Evolutionary conservation across 2,329 filamentous ascomycete species (phyloP), one percentile per base, ranked within the genome.

Genomic region (Cordyceps fumosorosea): DNA sequence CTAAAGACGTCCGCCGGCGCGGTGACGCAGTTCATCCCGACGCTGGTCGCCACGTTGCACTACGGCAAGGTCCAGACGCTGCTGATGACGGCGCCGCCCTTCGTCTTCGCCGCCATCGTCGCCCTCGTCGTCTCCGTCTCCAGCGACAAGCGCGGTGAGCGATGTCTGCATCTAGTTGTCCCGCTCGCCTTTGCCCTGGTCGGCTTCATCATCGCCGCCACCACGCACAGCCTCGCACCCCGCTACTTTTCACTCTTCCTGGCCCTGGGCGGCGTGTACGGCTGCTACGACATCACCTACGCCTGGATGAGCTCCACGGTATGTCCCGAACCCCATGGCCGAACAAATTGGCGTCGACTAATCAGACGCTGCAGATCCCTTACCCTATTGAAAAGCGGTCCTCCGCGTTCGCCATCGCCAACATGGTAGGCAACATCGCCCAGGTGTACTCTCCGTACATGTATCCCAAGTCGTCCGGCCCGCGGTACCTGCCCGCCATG

Each of bases 11-110:
- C 78, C 18, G 79, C 80, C 29, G 84, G 80, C 55, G 83, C 83
- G 8, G 83, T 89, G 12, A 87, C 84, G 42, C 88, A 87, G 72
- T 89, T 89, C 76, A 87, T 89, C 73, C 86, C 86, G 47, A 88
- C 88, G 0, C 86, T 92, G 16, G 88, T 91, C 55, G 77, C 80
- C 63, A 88, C 86, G 6, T 80, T 91, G 2, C 81, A 84, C n/a
- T 89, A 87, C 71, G 79, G 74, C 62, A 76, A 80, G 18, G 84
- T 87, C 55, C 74, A 78, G 29, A 84, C 87, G 0, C 80, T 89
- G 4, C 80, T 89, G 16, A 76, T 89, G 59, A 88, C 85, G 0
- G 83, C 81, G 0, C 88, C 88, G 0, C 86, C 86, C 1, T 89
- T 88, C 70, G 81, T 87, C 3, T 77, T 88, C 14, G 81, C 79